These are phyloP conservation scores for Balansia obtecta DNA, from an alignment of 2,329 filamentous ascomycete species.

Conservation along the genomic window DNA sequence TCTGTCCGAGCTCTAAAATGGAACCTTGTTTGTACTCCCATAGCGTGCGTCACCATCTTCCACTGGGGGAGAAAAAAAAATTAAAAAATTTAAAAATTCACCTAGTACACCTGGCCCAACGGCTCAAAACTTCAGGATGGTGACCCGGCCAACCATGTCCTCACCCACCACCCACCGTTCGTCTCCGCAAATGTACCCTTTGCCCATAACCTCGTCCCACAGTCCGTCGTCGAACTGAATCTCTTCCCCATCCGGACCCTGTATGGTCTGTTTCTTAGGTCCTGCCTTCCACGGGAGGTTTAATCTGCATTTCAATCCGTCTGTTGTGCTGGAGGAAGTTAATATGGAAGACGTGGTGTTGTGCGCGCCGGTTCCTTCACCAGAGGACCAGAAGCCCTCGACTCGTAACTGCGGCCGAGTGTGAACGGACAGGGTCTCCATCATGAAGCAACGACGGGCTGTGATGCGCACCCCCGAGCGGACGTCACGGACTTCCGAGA, in stretches of 20 bases:
- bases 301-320: neutral
- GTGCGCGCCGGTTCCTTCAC: neutral
- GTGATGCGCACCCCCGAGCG: conserved; percentile 31
- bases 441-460: conserved; percentile 34
- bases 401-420: conserved; percentile 26
- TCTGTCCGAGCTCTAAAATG: neutral
- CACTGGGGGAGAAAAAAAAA: too few species aligned
- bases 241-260: neutral
- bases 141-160: conserved; percentile 35
- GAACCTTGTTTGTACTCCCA: neutral
- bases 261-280: conserved; percentile 8
- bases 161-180: conserved; percentile 52
- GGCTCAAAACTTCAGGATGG: conserved; percentile 39
- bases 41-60: neutral
- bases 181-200: conserved; percentile 43
- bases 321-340: neutral
- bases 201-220: conserved; percentile 35
- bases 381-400: conserved; percentile 10
- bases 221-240: conserved; percentile 28
- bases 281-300: neutral
- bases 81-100: too few species aligned
- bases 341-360: neutral
- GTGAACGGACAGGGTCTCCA: conserved; percentile 32
- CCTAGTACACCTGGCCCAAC: neutral
- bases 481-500: conserved; percentile 31